Evolutionary conservation across 768 basidiomycete genomes (phyloP).

Genomic region (Russula dissimulans): DNA sequence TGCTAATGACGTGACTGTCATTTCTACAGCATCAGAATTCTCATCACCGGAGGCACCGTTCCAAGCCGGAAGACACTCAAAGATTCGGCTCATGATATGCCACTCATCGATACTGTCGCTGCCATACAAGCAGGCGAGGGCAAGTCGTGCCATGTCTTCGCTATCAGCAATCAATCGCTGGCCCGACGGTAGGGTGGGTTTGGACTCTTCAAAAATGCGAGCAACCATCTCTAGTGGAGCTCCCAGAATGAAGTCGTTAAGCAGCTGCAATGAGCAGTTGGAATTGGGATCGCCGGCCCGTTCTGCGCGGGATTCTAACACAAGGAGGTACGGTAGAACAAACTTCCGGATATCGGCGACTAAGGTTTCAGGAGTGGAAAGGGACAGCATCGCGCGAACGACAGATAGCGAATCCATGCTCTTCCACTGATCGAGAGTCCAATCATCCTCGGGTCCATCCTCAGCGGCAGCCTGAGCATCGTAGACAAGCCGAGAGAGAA

Average conservation of each 20-base stretch:
- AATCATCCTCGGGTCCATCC: conserved; percentile 43
- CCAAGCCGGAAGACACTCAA: conserved; percentile 96
- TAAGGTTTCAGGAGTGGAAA: conserved; percentile 59
- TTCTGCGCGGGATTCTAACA: conserved; percentile 83
- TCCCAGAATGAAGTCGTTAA: conserved; percentile 64
- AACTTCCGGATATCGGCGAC: conserved; percentile 61
- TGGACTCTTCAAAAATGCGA: conserved; percentile 82
- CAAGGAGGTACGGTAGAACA: conserved; percentile 88
- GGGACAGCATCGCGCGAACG: conserved; percentile 64
- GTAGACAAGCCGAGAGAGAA: conserved; percentile 82
- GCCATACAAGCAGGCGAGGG: conserved; percentile 85
- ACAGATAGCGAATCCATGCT: conserved; percentile 54
- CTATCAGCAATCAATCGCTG: conserved; percentile 75
- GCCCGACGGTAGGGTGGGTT: conserved; percentile 66
- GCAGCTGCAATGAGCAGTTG: conserved; percentile 48
- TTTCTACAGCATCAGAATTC: conserved; percentile 66
- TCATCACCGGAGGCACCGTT: conserved; percentile 48
- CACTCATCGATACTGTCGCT: conserved; percentile 62
- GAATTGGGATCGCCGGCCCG: conserved; percentile 66
- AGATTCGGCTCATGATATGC: conserved; percentile 82
- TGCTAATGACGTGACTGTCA: conserved; percentile 72
- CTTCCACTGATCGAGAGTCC: conserved; percentile 71
- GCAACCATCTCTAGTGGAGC: conserved; percentile 60
- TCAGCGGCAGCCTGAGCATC: conserved; percentile 50
- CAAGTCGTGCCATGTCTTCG: conserved; percentile 75